These are phyloP conservation scores for Vigna hirtella DNA, from an alignment of 306 rosid species.

Conservation along the genomic window DNA sequence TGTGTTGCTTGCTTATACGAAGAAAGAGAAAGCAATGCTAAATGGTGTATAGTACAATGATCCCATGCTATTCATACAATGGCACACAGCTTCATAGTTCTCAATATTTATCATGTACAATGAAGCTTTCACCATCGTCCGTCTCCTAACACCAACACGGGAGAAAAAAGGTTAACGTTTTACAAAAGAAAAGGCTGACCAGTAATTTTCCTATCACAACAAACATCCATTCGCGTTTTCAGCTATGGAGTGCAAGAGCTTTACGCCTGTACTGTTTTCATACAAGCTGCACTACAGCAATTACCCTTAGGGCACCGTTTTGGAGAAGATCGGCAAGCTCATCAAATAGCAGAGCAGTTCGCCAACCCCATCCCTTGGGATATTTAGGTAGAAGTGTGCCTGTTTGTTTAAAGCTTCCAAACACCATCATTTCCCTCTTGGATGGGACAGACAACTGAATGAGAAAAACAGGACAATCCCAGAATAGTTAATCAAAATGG, in stretches of 20 bases:
- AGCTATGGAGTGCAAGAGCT: slow-evolving; percentile 8
- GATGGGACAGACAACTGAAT: slow-evolving; percentile 89
- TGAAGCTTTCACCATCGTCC: slow-evolving; percentile 44
- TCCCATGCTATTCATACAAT: slow-evolving; percentile 35
- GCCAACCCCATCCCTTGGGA: slow-evolving; percentile 99
- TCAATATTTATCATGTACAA: slow-evolving; percentile 45
- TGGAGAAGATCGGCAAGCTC: slow-evolving; percentile 93
- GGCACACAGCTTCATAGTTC: slow-evolving; percentile 34
- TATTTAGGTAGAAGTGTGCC: slow-evolving; percentile 97
- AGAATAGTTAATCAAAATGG: slow-evolving; percentile 37
- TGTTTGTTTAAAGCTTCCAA: slow-evolving; percentile 89
- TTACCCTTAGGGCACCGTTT: slow-evolving; percentile 85
- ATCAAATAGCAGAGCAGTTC: slow-evolving; percentile 86
- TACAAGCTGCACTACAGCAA: slow-evolving; percentile 92
- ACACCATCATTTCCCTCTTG: slow-evolving; percentile 91
- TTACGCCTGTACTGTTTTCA: slow-evolving; percentile 45
- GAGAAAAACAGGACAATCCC: slow-evolving; percentile 26
- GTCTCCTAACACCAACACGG: slow-evolving; percentile 32
- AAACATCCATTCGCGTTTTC: slow-evolving; percentile 32
- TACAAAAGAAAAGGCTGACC: slow-evolving; percentile 1
- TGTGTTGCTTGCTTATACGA: slow-evolving; percentile 1
- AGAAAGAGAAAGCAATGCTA: slow-evolving; percentile 8
- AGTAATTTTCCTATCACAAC: slow-evolving; percentile 26
- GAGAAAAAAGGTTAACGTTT: slow-evolving; percentile 33
- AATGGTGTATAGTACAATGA: slow-evolving; percentile 30